Conservation (phyloP, 345 rosid species). For the Pistacia atlantica region DNA sequence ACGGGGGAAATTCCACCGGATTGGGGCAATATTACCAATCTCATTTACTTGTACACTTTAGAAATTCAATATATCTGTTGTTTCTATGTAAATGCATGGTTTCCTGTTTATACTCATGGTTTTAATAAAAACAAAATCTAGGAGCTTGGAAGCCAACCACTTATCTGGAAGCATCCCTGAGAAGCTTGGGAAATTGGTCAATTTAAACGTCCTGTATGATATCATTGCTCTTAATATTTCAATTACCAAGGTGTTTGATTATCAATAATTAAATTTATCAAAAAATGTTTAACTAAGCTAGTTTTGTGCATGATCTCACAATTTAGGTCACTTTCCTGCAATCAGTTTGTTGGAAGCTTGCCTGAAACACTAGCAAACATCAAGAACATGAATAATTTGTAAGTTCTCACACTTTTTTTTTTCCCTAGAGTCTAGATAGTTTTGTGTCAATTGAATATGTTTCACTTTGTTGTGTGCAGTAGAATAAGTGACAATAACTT, state of each 20-base stretch:
- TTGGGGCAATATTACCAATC: no score
- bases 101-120: no score
- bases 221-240: no score
- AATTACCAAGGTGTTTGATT: no score
- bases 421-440: not conserved
- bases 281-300: no score
- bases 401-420: conserved; percentile 22
- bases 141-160: conserved; percentile 56
- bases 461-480: conserved; percentile 34
- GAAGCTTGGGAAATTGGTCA: conserved; percentile 52
- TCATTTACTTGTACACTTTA: no score
- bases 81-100: no score
- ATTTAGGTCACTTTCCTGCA: conserved; percentile 62
- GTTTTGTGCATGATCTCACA: not conserved
- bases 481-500: conserved; percentile 65
- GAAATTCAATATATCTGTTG: no score
- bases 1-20: no score
- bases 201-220: no score
- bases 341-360: conserved; percentile 51
- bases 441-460: not conserved
- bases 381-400: conserved; percentile 54
- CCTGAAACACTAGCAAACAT: conserved; percentile 31
- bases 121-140: conserved; percentile 6
- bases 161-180: conserved; percentile 55
- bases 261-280: no score